Evolutionary conservation across 345 rosid species (phyloP).

Genomic region (Eucalyptus sp.): DNA sequence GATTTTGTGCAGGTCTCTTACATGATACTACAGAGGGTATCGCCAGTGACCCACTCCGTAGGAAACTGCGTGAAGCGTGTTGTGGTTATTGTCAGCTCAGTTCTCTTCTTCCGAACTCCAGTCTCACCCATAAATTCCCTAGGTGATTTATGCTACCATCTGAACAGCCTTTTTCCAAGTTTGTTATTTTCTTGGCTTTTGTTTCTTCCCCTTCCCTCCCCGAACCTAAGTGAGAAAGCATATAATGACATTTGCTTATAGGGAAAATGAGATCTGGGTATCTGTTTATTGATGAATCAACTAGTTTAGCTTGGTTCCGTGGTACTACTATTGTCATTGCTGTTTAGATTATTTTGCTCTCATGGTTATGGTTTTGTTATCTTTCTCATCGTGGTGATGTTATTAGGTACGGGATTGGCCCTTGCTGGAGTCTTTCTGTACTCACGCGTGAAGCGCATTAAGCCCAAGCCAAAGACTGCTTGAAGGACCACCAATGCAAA

Average conservation of each 20-base stretch:
- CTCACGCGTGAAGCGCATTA: slow-evolving; percentile 36
- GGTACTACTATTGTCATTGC: background rate
- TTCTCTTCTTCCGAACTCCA: slow-evolving; percentile 29
- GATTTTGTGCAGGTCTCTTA: slow-evolving; percentile 25
- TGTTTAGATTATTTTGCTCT: background rate
- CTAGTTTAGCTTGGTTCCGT: background rate
- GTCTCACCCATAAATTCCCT: slow-evolving; percentile 34
- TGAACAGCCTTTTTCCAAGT: background rate
- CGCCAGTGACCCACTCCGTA: slow-evolving; percentile 45
- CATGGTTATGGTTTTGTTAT: background rate
- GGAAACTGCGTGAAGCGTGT: slow-evolving; percentile 50
- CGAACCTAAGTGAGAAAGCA: background rate
- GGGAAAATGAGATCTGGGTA: background rate
- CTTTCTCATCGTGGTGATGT: background rate
- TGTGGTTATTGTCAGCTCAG: slow-evolving; percentile 46
- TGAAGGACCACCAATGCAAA: background rate
- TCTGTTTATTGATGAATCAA: background rate
- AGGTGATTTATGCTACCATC: slow-evolving; percentile 6
- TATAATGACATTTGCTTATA: background rate
- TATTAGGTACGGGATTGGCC: slow-evolving; percentile 31
- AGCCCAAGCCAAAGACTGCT: slow-evolving; percentile 30
- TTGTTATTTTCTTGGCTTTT: background rate
- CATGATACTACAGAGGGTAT: slow-evolving; percentile 43
- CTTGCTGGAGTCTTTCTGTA: slow-evolving; percentile 44
- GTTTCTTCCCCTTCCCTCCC: background rate